A percentile compares a stretch with the other conserved stretches of the same genome.
Conservation (phyloP, 805 yeast genomes). For the Candida insectorum region DNA sequence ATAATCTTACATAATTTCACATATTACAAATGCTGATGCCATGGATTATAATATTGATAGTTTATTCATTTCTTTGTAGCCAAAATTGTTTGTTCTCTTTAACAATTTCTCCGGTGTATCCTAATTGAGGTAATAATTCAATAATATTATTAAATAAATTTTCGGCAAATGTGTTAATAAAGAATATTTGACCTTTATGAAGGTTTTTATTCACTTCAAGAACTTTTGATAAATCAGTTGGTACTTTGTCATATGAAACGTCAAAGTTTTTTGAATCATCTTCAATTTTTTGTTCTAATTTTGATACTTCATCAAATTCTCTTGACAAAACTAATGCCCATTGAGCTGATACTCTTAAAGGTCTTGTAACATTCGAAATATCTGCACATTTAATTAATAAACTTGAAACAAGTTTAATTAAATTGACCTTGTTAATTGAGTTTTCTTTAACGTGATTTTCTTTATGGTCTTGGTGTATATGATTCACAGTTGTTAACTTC, state of each 20-base stretch:
- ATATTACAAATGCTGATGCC: too few relatives aligned
- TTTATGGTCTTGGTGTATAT: slow-evolving; percentile 8
- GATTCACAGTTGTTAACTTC: slow-evolving; percentile 38
- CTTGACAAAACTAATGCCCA: slow-evolving; percentile 83
- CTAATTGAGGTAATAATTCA: slow-evolving; percentile 56
- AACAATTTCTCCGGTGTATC: slow-evolving; percentile 54
- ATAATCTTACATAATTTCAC: too few relatives aligned
- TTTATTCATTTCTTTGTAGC: slow-evolving; percentile 26
- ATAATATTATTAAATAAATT: slow-evolving; percentile 68
- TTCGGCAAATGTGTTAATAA: slow-evolving; percentile 77
- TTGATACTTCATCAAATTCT: slow-evolving; percentile 69
- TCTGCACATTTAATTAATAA: slow-evolving; percentile 91
- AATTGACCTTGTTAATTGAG: slow-evolving; percentile 12
- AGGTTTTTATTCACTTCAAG: slow-evolving; percentile 46
- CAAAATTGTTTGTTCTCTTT: slow-evolving; percentile 55
- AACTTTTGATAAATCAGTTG: slow-evolving; percentile 40
- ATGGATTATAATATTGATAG: too few relatives aligned
- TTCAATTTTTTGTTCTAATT: slow-evolving; percentile 38
- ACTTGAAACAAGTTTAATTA: slow-evolving; percentile 50
- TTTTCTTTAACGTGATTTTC: slow-evolving; percentile 1
- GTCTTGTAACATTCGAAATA: slow-evolving; percentile 88
- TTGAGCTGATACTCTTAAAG: slow-evolving; percentile 67
- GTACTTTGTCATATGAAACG: slow-evolving; percentile 32
- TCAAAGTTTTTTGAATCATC: slow-evolving; percentile 3
- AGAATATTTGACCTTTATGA: slow-evolving; percentile 74